Conservation (phyloP, 106 monocot genomes). For the Triglochin maritima region DNA sequence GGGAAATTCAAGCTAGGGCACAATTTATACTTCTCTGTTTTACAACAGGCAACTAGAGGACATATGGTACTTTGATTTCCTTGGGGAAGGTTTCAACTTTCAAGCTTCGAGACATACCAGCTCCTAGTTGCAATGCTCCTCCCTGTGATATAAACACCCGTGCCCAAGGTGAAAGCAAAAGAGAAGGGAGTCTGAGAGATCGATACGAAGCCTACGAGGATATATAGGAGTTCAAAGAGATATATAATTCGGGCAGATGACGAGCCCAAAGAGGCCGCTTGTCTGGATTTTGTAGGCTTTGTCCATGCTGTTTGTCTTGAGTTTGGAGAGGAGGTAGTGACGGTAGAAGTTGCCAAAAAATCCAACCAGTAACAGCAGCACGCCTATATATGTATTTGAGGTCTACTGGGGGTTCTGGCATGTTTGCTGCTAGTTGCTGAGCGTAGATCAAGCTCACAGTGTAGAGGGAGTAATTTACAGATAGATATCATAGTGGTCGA, state of each 20-base stretch:
- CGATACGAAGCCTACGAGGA: conserved; percentile 32
- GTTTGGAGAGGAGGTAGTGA: conserved; percentile 54
- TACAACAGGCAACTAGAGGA: conserved; percentile 19
- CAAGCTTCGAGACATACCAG: conserved; percentile 73
- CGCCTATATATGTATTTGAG: conserved; percentile 31
- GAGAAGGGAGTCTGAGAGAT: conserved; percentile 50
- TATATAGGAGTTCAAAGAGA: conserved; percentile 62
- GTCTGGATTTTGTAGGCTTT: conserved; percentile 59
- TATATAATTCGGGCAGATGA: conserved; percentile 64
- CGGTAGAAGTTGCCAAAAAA: conserved; percentile 77
- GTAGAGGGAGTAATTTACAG: conserved; percentile 30
- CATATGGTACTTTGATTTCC: conserved; percentile 56
- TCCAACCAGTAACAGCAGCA: conserved; percentile 45
- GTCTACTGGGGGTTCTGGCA: conserved; percentile 35
- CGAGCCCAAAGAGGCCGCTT: conserved; percentile 60
- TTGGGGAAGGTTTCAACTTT: conserved; percentile 49
- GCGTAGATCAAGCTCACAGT: conserved; percentile 45
- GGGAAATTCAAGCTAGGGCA: too few relatives aligned
- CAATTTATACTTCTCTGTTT: too few relatives aligned
- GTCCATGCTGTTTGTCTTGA: conserved; percentile 43
- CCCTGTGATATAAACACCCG: conserved; percentile 46
- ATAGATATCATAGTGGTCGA: conserved; percentile 25
- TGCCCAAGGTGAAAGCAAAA: conserved; percentile 32
- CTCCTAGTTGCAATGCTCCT: conserved; percentile 64
- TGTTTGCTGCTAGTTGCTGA: conserved; percentile 33